Percentiles rank a stretch among this genome's conserved stretches.
phyloP scores from a whole-genome alignment of 345 rosid species.

The Anacardium occidentale region DNA sequence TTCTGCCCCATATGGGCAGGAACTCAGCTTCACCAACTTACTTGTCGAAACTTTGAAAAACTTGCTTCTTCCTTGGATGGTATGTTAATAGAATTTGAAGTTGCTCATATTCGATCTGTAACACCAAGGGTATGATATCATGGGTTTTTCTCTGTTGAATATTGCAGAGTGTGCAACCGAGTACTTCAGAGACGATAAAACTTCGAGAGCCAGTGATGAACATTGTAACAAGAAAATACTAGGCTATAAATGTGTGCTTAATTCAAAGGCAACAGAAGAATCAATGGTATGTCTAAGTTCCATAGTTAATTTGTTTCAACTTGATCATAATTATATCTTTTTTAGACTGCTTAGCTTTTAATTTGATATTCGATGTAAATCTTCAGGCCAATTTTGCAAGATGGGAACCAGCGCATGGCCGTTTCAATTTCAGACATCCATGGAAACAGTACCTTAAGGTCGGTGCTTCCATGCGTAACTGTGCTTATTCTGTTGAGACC shows the following conservation, averaged over 20 bases:
- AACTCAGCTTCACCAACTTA: slow-evolving; percentile 58
- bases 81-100: slow-evolving; percentile 14
- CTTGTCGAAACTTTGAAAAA: slow-evolving; percentile 53
- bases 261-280: slow-evolving; percentile 28
- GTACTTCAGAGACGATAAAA: slow-evolving; percentile 43
- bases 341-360: not conserved
- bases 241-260: slow-evolving; percentile 61
- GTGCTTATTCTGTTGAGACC: slow-evolving; percentile 66
- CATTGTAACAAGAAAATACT: slow-evolving; percentile 33
- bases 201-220: slow-evolving; percentile 21
- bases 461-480: slow-evolving; percentile 56
- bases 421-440: slow-evolving; percentile 65
- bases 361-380: not conserved
- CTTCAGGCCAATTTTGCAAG: slow-evolving; percentile 59
- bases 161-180: slow-evolving; percentile 46
- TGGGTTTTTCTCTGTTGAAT: slow-evolving; percentile 3
- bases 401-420: slow-evolving; percentile 87
- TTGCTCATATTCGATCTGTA: too few relatives aligned
- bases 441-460: slow-evolving; percentile 76
- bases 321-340: not conserved
- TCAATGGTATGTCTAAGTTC: too few relatives aligned
- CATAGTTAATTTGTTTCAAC: not conserved
- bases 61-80: slow-evolving; percentile 66
- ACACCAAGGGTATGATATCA: not conserved
- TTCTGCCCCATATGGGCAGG: slow-evolving; percentile 82